phyloP scores from a whole-genome alignment of 2,329 filamentous ascomycete species.

The Venturiaceae sp. region DNA sequence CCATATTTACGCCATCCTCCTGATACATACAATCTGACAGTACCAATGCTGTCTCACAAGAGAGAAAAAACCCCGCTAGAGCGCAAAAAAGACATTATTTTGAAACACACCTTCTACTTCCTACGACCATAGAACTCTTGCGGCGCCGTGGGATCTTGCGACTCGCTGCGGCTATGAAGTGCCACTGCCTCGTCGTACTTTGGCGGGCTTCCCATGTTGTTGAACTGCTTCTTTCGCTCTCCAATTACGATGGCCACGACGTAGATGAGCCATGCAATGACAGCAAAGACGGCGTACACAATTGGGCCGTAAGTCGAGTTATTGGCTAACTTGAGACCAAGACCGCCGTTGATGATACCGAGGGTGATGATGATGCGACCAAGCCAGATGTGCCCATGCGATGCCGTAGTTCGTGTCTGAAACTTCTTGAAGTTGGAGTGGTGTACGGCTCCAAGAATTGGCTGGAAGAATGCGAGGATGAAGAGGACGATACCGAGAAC shows the following conservation, averaged over 20 bases:
- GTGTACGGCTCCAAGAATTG: conserved; percentile 41
- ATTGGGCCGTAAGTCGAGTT: conserved; percentile 31
- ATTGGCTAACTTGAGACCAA: conserved; percentile 40
- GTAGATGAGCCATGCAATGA: conserved; percentile 29
- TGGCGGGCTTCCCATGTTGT: background rate
- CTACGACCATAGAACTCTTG: conserved; percentile 3
- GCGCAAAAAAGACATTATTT: background rate
- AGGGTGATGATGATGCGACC: conserved; percentile 40
- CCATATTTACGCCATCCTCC: no score
- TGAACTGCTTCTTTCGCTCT: conserved; percentile 6
- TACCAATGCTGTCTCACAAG: background rate
- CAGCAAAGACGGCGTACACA: conserved; percentile 41
- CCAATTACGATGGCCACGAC: conserved; percentile 9
- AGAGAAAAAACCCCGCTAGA: background rate
- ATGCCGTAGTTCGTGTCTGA: conserved; percentile 34
- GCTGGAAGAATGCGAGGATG: conserved; percentile 43
- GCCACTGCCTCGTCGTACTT: conserved; percentile 8
- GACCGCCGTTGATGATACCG: conserved; percentile 47
- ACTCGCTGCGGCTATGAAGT: background rate
- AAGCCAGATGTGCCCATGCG: conserved; percentile 44
- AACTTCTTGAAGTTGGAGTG: conserved; percentile 40
- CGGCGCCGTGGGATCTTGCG: background rate
- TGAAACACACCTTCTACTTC: background rate
- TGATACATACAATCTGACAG: background rate
- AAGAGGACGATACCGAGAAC: conserved; percentile 46